Conservation (phyloP, 1,284 basidiomycete species). For the Sphaerobolus stellatus region DNA sequence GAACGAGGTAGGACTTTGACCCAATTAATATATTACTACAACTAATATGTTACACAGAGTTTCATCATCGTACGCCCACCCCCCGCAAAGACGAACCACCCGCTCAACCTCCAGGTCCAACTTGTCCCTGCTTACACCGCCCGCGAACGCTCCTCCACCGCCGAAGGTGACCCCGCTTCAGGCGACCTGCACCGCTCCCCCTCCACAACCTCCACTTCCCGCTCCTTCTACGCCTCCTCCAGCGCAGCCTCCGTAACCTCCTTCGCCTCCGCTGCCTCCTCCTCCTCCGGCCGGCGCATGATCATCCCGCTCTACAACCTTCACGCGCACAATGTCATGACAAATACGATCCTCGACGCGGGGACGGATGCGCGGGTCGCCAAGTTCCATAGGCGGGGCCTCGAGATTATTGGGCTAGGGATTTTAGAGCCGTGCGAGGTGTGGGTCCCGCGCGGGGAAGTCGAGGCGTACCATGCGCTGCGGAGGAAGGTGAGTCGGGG, state of each 20-base stretch:
- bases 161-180: conserved; percentile 37
- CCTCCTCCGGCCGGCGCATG: conserved; percentile 56
- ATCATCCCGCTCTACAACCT: conserved; percentile 95
- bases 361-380: conserved; percentile 95
- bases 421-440: conserved; percentile 83
- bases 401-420: conserved; percentile 80
- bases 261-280: conserved; percentile 47
- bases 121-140: conserved; percentile 71
- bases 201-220: conserved; percentile 10
- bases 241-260: conserved; percentile 47
- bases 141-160: conserved; percentile 37
- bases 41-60: conserved; percentile 48
- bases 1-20: conserved; percentile 50
- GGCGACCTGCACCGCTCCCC: conserved; percentile 14
- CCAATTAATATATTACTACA: conserved; percentile 14
- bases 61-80: conserved; percentile 86
- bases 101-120: conserved; percentile 91
- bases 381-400: conserved; percentile 80
- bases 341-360: conserved; percentile 87
- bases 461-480: not conserved
- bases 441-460: conserved; percentile 39
- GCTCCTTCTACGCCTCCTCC: conserved; percentile 44
- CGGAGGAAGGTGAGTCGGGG: not conserved
- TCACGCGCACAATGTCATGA: conserved; percentile 89
- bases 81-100: conserved; percentile 80